These are phyloP conservation scores for Colletotrichum sp. DNA, from an alignment of 2,329 filamentous ascomycete genomes.

Conservation along the genomic window DNA sequence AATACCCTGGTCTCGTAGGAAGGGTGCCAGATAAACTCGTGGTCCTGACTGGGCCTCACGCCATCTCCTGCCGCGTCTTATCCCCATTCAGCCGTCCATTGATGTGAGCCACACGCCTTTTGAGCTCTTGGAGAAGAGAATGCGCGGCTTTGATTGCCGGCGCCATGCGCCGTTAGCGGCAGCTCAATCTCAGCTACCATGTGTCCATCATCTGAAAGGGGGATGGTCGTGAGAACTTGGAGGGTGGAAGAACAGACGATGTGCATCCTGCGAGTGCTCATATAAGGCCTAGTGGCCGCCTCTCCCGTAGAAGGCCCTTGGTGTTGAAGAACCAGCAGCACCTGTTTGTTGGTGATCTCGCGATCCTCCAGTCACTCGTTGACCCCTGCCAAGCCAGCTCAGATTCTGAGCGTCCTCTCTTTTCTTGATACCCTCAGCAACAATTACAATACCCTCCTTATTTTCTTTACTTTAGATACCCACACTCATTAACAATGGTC, in stretches of 20 bases:
- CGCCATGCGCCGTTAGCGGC: neutral
- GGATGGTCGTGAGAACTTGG: neutral
- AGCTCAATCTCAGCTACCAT: neutral
- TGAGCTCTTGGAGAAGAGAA: neutral
- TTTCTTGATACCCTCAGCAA: neutral
- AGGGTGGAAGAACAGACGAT: neutral
- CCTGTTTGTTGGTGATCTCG: conserved; percentile 2
- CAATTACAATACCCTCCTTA: neutral
- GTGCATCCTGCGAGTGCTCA: neutral
- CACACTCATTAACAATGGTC: neutral
- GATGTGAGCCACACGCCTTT: neutral
- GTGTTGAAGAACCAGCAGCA: neutral
- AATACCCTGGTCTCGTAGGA: neutral
- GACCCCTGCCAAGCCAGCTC: neutral
- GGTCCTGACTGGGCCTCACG: neutral
- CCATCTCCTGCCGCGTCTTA: neutral
- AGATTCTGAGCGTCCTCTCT: conserved; percentile 6
- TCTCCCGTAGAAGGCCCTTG: neutral
- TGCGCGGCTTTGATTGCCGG: neutral
- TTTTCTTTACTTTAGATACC: neutral
- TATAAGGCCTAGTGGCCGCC: conserved; percentile 11
- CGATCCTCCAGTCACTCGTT: neutral
- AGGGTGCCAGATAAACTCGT: neutral
- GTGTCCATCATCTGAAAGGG: neutral
- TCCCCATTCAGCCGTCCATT: neutral